Evolutionary conservation across 345 rosid genomes (phyloP).

Genomic region (Cochlearia excelsa): DNA sequence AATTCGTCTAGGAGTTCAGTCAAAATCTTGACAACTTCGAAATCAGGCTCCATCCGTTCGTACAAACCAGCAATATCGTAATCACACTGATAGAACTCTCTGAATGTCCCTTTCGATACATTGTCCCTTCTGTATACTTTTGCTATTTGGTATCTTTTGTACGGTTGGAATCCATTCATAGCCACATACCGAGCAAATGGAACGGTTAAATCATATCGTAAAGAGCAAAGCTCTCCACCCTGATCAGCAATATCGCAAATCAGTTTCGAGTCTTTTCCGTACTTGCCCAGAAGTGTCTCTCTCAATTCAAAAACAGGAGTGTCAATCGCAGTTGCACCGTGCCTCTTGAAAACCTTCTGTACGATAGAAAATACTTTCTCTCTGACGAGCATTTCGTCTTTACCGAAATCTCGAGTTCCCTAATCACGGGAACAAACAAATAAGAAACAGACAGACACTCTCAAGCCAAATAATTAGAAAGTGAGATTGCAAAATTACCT

Average conservation of each 20-base stretch:
- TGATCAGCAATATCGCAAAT: conserved; percentile 81
- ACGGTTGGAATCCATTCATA: conserved; percentile 62
- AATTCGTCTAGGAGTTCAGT: conserved; percentile 70
- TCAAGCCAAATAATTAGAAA: neutral
- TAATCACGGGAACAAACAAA: conserved; percentile 22
- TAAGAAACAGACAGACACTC: neutral
- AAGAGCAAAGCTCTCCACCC: conserved; percentile 87
- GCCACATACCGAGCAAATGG: conserved; percentile 85
- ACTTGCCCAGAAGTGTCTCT: conserved; percentile 75
- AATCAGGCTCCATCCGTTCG: conserved; percentile 80
- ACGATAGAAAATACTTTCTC: conserved; percentile 67
- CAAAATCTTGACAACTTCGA: conserved; percentile 61
- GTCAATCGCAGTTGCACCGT: conserved; percentile 74
- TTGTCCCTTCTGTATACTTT: conserved; percentile 81
- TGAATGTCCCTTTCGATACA: conserved; percentile 74
- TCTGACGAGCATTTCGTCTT: conserved; percentile 69
- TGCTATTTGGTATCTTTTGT: conserved; percentile 72
- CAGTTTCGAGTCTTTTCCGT: conserved; percentile 82
- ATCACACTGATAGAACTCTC: conserved; percentile 85
- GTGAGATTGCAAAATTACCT: conserved; percentile 45
- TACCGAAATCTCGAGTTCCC: conserved; percentile 83
- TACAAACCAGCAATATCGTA: conserved; percentile 73
- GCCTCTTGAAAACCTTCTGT: conserved; percentile 65
- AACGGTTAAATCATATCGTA: conserved; percentile 78
- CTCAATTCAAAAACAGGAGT: conserved; percentile 83